Evolutionary conservation across 805 yeast genomes (phyloP).

Genomic region (Cyberlindnera bimundalis): DNA sequence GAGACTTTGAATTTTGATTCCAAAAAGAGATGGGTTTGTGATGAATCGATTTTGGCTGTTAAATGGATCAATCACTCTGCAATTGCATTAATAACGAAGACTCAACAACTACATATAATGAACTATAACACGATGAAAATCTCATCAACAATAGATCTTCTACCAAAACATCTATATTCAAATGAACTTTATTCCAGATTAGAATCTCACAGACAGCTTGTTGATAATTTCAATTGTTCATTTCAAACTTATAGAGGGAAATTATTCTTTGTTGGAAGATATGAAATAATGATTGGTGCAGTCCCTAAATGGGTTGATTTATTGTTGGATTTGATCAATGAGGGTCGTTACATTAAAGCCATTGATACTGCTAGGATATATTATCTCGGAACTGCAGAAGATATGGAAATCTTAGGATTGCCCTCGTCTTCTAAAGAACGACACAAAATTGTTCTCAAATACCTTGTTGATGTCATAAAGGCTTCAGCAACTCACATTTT

Average conservation of each 20-base stretch:
- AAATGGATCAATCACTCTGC: slow-evolving; percentile 53
- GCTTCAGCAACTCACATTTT: slow-evolving; percentile 29
- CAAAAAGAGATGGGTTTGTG: slow-evolving; percentile 39
- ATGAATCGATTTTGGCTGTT: slow-evolving; percentile 49
- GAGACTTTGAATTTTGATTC: slow-evolving; percentile 36
- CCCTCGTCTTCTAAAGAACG: slow-evolving; percentile 46
- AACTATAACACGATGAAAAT: slow-evolving; percentile 38
- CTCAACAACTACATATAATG: slow-evolving; percentile 43
- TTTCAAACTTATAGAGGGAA: slow-evolving; percentile 41
- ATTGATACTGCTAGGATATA: slow-evolving; percentile 51
- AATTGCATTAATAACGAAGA: slow-evolving; percentile 39
- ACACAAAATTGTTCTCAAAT: slow-evolving; percentile 45
- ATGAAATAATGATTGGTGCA: slow-evolving; percentile 54
- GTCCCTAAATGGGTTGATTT: slow-evolving; percentile 63
- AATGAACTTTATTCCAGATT: slow-evolving; percentile 29
- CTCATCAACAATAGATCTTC: slow-evolving; percentile 18
- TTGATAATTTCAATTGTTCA: slow-evolving; percentile 23
- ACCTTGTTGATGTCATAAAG: slow-evolving; percentile 52
- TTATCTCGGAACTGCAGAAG: slow-evolving; percentile 43
- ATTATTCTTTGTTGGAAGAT: slow-evolving; percentile 50
- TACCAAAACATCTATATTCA: slow-evolving; percentile 34
- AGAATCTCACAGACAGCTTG: slow-evolving; percentile 11
- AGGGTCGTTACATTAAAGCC: slow-evolving; percentile 51
- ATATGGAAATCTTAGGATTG: slow-evolving; percentile 51
- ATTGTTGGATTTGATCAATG: slow-evolving; percentile 54